Conservation (phyloP, 208 protist species). For the Wallacemonas rigidus region DNA sequence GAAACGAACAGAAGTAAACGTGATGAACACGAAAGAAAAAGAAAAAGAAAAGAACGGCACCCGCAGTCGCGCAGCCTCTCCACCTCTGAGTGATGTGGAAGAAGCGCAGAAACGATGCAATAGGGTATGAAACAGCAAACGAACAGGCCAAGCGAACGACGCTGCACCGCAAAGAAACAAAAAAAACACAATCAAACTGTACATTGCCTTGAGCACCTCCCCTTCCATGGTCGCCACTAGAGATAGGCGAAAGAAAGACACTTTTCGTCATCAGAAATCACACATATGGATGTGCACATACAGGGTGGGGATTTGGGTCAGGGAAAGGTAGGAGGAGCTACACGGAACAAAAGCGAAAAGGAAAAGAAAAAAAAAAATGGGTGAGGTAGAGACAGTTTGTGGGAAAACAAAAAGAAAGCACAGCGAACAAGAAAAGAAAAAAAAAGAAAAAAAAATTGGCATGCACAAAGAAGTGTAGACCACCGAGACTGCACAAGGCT, state of each 20-base stretch:
- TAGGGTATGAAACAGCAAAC: too few species aligned
- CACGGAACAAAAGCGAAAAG: not conserved
- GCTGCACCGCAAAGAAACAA: not conserved
- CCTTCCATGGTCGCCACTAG: too few species aligned
- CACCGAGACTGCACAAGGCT: too few species aligned
- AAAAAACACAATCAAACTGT: slow-evolving; percentile 14
- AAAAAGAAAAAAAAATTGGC: not conserved
- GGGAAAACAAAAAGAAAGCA: slow-evolving; percentile 1
- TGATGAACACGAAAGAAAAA: slow-evolving; percentile 3
- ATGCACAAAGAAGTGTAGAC: slow-evolving; percentile 5
- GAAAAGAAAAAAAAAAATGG: not conserved
- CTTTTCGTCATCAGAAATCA: too few species aligned
- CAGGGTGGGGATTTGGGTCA: too few species aligned
- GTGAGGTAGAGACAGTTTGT: too few species aligned
- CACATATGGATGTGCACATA: not conserved
- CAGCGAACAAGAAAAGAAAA: slow-evolving; percentile 9
- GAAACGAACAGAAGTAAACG: slow-evolving; percentile 7
- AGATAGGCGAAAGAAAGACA: too few species aligned
- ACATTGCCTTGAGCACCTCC: not conserved
- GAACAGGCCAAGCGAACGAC: too few species aligned
- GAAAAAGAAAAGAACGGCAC: not conserved
- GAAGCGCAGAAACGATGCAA: too few species aligned
- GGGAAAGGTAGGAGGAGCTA: too few species aligned
- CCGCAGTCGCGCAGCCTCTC: too few species aligned
- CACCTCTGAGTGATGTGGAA: too few species aligned